These are phyloP conservation scores for Pisolithus thermaeus DNA, from an alignment of 1,284 basidiomycete genomes.

Conservation along the genomic window DNA sequence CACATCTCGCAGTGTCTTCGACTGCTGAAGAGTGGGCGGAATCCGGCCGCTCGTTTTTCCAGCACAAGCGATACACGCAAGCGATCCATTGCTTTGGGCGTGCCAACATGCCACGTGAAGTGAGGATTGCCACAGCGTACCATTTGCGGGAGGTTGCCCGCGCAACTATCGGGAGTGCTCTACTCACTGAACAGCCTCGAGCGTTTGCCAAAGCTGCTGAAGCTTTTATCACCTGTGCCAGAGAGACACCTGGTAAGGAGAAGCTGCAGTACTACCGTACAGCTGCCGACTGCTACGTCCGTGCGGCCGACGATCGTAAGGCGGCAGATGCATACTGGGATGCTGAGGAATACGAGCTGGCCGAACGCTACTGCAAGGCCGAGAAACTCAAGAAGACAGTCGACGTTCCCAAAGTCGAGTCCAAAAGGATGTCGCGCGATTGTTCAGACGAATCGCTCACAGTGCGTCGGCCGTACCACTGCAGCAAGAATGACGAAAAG, in stretches of 20 bases:
- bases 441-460: constrained; percentile 38
- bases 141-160: no score
- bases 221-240: constrained; percentile 42
- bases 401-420: constrained; percentile 35
- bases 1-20: constrained; percentile 39
- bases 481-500: constrained; percentile 39
- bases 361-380: no score
- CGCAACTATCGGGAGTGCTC: constrained; percentile 17
- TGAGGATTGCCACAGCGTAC: no score
- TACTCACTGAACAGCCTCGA: constrained; percentile 22
- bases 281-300: constrained; percentile 28
- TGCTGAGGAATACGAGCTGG: no score
- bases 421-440: constrained; percentile 26
- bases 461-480: constrained; percentile 48
- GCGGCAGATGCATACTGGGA: constrained; percentile 42
- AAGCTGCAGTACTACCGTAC: constrained; percentile 39
- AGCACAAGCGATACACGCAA: no score
- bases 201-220: constrained; percentile 44
- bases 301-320: no score
- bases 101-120: no score
- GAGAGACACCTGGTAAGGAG: constrained; percentile 23
- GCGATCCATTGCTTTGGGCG: no score
- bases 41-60: no score
- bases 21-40: no score
- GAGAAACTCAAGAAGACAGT: constrained; percentile 50